Percentiles rank a stretch among this genome's conserved stretches.
phyloP scores from a whole-genome alignment of 2,329 filamentous ascomycete species.

The Tolypocladium sp. region DNA sequence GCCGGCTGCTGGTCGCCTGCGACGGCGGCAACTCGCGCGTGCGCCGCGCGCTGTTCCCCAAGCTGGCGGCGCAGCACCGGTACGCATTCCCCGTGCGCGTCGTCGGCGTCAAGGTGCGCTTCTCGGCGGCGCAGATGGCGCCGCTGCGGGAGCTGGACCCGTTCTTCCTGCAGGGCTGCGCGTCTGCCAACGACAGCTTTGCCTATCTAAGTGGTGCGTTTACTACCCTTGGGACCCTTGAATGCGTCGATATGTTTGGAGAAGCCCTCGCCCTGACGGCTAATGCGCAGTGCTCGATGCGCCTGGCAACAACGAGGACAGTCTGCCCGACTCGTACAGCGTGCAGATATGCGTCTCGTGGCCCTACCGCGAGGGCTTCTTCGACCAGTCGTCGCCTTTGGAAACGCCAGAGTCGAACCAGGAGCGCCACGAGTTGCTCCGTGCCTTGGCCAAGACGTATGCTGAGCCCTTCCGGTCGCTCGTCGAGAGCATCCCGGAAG shows the following conservation, averaged over 20 bases:
- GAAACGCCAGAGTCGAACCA: conserved; percentile 28
- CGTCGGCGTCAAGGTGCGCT: conserved; percentile 34
- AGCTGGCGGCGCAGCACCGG: conserved; percentile 10
- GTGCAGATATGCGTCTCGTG: conserved; percentile 44
- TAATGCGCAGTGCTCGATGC: conserved; percentile 34
- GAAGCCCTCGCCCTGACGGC: not conserved
- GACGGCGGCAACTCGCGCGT: conserved; percentile 39
- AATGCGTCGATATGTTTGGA: not conserved
- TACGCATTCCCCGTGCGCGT: conserved; percentile 37
- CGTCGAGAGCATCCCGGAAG: conserved; percentile 27
- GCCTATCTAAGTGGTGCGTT: conserved; percentile 41
- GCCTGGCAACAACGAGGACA: conserved; percentile 28
- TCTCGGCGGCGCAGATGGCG: conserved; percentile 28
- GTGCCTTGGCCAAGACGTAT: conserved; percentile 33
- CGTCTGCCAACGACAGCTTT: conserved; percentile 40
- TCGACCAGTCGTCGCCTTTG: conserved; percentile 18
- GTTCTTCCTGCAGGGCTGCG: conserved; percentile 44
- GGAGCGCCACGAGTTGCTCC: conserved; percentile 32
- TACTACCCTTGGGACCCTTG: not conserved
- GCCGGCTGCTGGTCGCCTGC: conserved; percentile 38
- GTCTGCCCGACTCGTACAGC: conserved; percentile 24
- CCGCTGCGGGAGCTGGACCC: conserved; percentile 39
- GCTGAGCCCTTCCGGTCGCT: conserved; percentile 38
- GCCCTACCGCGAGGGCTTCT: conserved; percentile 29
- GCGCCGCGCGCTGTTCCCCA: conserved; percentile 26